Base-by-base conservation (phyloP, 2,329 filamentous ascomycete species). In the Xylaria multiplex region DNA sequence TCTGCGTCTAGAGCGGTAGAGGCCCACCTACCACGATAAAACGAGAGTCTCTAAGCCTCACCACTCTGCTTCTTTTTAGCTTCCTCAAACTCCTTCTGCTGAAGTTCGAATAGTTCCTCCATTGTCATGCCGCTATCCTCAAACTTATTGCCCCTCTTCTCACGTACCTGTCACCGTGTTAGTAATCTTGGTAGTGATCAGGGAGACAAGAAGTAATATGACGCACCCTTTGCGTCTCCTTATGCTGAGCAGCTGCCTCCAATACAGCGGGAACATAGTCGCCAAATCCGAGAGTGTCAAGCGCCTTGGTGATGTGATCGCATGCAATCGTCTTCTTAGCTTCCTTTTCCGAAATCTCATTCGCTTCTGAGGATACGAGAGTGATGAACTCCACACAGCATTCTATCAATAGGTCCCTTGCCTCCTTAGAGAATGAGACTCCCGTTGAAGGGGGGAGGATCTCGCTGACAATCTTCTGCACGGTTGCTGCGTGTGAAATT, bases 381-480 rank as follows among this genome's bases (percentile, higher is more conserved):
- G 96, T 98, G 79, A 99, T 97, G 80, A 99, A 99, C 80, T 99
- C 96, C 75, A 99, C 95, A 77, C 96, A 99, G 82, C 96, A 98
- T 83, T 98, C 96, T 75, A 99, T 99, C 59, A 99, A 85, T 2
- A 98, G 85, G 77, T 99, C 96, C 66, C 96, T 91, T 13, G 95
- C 94, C 75, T 99, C 96, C 79, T 97, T 97, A 49, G 94, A 93
- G 77, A 98, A 98, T 1, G 92, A 90, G 68, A 97, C 87, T 57
- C 93, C 93, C 14, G 79, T 81, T 55, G 91, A 88, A 0, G 91
- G 82, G 1, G 93, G 90, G 1, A 99, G 86, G 74, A 99, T 97
- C 79, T 99, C 96, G 65, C 91, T 91, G 73, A 99, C 95, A 71
- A 99, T 99, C 81, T 91, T 91, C 74, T 90, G 88, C n/a, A 91